Percentiles rank a stretch among this genome's conserved stretches.
Conservation (phyloP, 805 yeast genomes). For the Zygosaccharomyces gambellarensis region DNA sequence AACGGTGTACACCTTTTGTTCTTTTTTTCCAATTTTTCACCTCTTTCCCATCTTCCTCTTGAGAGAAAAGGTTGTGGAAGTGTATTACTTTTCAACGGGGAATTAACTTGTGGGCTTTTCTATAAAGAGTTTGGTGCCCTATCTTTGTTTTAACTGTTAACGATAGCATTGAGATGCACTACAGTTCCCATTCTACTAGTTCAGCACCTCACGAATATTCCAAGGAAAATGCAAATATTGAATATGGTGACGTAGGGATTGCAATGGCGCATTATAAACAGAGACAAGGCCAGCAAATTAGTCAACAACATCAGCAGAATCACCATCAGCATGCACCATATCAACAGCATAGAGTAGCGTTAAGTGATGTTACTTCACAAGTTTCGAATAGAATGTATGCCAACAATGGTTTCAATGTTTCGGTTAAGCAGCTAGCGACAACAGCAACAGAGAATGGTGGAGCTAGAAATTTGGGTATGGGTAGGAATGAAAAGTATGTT, state of each 20-base stretch:
- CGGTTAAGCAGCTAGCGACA: background rate
- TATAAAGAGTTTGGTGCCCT: no score
- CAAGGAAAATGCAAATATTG: slow-evolving; percentile 7
- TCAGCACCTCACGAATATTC: slow-evolving; percentile 11
- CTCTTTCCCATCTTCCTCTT: background rate
- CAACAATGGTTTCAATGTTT: slow-evolving; percentile 1
- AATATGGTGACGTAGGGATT: slow-evolving; percentile 7
- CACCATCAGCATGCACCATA: slow-evolving; percentile 4
- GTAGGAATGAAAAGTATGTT: slow-evolving; percentile 13
- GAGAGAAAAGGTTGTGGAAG: slow-evolving; percentile 4
- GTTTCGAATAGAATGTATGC: slow-evolving; percentile 19
- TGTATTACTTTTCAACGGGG: slow-evolving; percentile 1
- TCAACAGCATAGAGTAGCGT: slow-evolving; percentile 24
- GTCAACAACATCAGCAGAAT: slow-evolving; percentile 2
- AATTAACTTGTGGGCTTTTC: background rate
- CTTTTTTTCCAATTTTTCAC: background rate
- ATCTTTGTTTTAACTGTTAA: background rate
- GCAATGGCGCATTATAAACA: slow-evolving; percentile 7
- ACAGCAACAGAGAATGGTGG: background rate
- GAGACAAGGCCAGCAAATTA: slow-evolving; percentile 1
- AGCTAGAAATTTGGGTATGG: slow-evolving; percentile 6
- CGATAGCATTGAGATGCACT: slow-evolving; percentile 12
- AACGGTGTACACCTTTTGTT: background rate
- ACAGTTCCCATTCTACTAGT: slow-evolving; percentile 15
- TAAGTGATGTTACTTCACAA: slow-evolving; percentile 33